phyloP scores from a whole-genome alignment of 2,329 filamentous ascomycete species.

The Aquanectria penicillioides region DNA sequence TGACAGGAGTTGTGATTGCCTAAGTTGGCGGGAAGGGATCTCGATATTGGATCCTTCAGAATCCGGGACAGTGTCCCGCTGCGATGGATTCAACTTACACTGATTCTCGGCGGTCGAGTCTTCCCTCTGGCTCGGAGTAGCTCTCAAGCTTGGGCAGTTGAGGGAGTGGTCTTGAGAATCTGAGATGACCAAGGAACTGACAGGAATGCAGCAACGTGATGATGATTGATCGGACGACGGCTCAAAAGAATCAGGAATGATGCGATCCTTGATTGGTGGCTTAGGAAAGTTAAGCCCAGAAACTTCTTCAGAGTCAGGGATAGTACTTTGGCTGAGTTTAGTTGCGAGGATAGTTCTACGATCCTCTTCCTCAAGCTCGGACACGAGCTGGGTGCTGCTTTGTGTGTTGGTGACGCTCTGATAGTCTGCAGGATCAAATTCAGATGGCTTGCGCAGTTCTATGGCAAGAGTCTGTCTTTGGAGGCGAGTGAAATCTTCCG shows the following conservation, averaged over 20 bases:
- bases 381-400: conserved; percentile 41
- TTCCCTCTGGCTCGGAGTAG: neutral
- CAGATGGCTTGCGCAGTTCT: conserved; percentile 42
- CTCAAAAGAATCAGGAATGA: conserved; percentile 9
- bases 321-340: conserved; percentile 48
- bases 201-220: conserved; percentile 10
- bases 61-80: conserved; percentile 23
- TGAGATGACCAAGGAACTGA: conserved; percentile 26
- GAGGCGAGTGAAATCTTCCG: conserved; percentile 15
- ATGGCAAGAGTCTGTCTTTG: conserved; percentile 39
- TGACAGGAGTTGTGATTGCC: conserved; percentile 12
- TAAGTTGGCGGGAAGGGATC: conserved; percentile 44
- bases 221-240: conserved; percentile 8
- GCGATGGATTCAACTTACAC: conserved; percentile 12
- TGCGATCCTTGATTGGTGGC: conserved; percentile 3
- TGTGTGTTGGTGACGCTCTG: conserved; percentile 46
- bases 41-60: conserved; percentile 24
- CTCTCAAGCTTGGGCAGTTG: conserved; percentile 13
- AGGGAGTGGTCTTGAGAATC: conserved; percentile 35
- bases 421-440: conserved; percentile 50
- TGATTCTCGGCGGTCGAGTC: neutral
- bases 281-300: conserved; percentile 39
- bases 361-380: conserved; percentile 50
- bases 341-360: conserved; percentile 43
- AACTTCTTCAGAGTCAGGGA: conserved; percentile 57